A percentile compares a stretch with the other conserved stretches of the same genome.
Evolutionary conservation across 257 asterid species (phyloP).

Genomic region (Linderniella brevidens): DNA sequence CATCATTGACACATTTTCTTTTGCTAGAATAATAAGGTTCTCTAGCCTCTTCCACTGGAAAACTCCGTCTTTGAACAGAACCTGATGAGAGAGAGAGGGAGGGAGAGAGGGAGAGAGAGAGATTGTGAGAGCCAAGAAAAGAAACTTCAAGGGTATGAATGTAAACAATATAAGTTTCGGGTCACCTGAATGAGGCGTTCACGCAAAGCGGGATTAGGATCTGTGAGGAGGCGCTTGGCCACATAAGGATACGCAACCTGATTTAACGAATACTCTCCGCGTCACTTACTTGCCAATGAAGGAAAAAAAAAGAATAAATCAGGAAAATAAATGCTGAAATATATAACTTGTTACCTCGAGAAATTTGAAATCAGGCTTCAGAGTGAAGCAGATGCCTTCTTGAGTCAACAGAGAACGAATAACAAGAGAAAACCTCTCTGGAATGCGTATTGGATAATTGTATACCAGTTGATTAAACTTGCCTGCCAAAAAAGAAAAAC

Average conservation of each 20-base stretch:
- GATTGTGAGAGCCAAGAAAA: too few species aligned
- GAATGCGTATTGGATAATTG: slow-evolving; percentile 92
- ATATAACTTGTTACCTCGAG: slow-evolving; percentile 58
- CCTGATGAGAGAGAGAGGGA: slow-evolving; percentile 25
- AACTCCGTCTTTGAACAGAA: slow-evolving; percentile 88
- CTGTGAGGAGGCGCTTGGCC: slow-evolving; percentile 95
- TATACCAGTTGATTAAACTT: slow-evolving; percentile 92
- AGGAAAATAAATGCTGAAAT: neutral
- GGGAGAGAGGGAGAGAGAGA: slow-evolving; percentile 3
- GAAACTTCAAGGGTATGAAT: slow-evolving; percentile 2
- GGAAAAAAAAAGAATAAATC: neutral
- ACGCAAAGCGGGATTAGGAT: slow-evolving; percentile 96
- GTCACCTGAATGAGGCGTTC: slow-evolving; percentile 90
- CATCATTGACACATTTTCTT: slow-evolving; percentile 85
- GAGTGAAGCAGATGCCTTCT: slow-evolving; percentile 97
- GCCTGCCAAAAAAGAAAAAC: slow-evolving; percentile 33
- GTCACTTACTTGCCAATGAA: slow-evolving; percentile 8
- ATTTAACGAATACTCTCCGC: slow-evolving; percentile 12
- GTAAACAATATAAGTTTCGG: neutral
- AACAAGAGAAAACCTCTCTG: slow-evolving; percentile 97
- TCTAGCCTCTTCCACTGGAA: slow-evolving; percentile 99
- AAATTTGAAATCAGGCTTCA: slow-evolving; percentile 83
- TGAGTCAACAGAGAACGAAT: slow-evolving; percentile 95
- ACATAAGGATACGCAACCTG: slow-evolving; percentile 99
- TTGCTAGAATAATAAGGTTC: slow-evolving; percentile 85